These are phyloP conservation scores for Cercospora sp. DNA, from an alignment of 2,329 filamentous ascomycete genomes.

Conservation along the genomic window DNA sequence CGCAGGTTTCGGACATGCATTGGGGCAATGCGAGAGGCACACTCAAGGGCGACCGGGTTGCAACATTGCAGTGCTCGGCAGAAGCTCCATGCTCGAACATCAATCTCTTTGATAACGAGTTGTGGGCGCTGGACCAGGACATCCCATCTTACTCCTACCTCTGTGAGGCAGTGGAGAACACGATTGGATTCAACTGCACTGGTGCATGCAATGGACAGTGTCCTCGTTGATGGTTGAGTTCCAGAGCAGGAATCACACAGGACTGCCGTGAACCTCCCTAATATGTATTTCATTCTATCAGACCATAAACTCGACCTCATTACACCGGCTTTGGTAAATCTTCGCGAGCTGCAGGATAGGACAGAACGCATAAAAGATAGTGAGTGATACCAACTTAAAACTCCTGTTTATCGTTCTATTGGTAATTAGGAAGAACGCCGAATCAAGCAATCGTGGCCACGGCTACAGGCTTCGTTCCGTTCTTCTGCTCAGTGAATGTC, in stretches of 20 bases:
- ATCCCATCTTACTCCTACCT: constrained; percentile 27
- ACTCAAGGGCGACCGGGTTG: constrained; percentile 28
- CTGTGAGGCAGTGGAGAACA: constrained; percentile 31
- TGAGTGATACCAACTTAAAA: neutral
- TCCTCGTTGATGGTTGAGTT: constrained; percentile 46
- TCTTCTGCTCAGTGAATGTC: constrained; percentile 44
- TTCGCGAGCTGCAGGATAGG: neutral
- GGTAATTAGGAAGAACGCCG: neutral
- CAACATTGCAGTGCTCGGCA: constrained; percentile 34
- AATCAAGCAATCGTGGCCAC: constrained; percentile 4
- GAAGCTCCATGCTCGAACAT: constrained; percentile 34
- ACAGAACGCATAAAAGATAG: neutral
- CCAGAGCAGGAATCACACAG: constrained; percentile 38
- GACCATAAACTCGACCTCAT: neutral
- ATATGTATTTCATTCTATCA: neutral
- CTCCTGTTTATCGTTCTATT: neutral
- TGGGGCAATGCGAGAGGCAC: constrained; percentile 39
- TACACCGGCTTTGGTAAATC: neutral
- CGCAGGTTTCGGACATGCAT: constrained; percentile 40
- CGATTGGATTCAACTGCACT: constrained; percentile 32
- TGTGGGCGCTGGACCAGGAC: constrained; percentile 24
- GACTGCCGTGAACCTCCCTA: neutral
- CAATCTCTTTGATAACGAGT: constrained; percentile 24
- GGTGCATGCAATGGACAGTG: constrained; percentile 23
- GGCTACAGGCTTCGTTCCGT: neutral